Evolutionary conservation across 2,329 filamentous ascomycete species (phyloP), one percentile per base, ranked within the genome.

Genomic region (Conoideocrella luteorostrata): DNA sequence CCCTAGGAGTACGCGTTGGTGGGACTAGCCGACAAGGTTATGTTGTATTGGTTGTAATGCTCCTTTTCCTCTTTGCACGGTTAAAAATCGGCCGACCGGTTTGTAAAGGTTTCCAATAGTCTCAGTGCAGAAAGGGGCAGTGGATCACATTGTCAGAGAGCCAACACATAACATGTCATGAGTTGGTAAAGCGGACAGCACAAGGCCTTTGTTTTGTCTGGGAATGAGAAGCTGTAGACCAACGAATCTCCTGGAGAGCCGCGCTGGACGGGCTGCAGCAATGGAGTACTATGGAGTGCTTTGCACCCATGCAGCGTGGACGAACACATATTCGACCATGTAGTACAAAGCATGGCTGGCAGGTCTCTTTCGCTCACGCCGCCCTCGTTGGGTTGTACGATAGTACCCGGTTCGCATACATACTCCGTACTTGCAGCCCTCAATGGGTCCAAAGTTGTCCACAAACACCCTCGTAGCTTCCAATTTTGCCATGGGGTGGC

Each of bases 1-100:
- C 32, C 45, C 39, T 41, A 34, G 26, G 34, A 41, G 30, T n/a
- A n/a, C 45, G 39, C 32, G 39, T 43, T 30, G 13, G 45, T 40
- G 45, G 45, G 41, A 24, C 42, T 18, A 23, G 30, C 30, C 26
- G 22, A 21, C 36, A 20, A 32, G 38, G 23, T 22, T 37, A 38
- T 17, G 24, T 32, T 30, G 32, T 18, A 24, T 15, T 26, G 22
- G 34, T 10, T 23, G 17, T 22, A 20, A 26, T 18, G 30, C 35
- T 30, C 11, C n/a, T 39, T n/a, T n/a, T n/a, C n/a, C n/a, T n/a
- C n/a, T n/a, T n/a, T n/a, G n/a, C n/a, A n/a, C n/a, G n/a, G n/a
- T n/a, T n/a, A n/a, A 17, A 15, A 34, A 42, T 9, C 9, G 26
- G 12, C 20, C 17, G 23, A 23, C 20, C 26, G 7, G 41, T 23